These are phyloP conservation scores for Magnusiomyces paraingens DNA, from an alignment of 1,139 yeast genomes.

Conservation along the genomic window DNA sequence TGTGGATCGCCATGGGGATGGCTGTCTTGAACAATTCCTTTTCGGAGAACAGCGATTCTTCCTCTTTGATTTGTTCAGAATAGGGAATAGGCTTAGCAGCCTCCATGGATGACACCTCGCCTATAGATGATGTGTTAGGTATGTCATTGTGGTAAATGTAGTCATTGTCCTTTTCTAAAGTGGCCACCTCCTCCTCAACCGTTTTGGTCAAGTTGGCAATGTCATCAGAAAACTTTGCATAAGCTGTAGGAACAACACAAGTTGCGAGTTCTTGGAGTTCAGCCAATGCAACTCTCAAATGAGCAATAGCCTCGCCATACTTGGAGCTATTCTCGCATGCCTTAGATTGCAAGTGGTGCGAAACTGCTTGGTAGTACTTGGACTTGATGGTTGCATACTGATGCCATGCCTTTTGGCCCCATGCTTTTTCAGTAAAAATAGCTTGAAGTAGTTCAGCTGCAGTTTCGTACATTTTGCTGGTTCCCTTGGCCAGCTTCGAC, in stretches of 20 bases:
- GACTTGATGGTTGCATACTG: slow-evolving; percentile 40
- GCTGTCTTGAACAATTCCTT: slow-evolving; percentile 63
- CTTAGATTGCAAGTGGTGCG: slow-evolving; percentile 49
- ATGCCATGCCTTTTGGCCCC: slow-evolving; percentile 51
- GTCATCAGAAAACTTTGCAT: slow-evolving; percentile 20
- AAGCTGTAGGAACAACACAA: slow-evolving; percentile 22
- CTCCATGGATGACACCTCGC: slow-evolving; percentile 64
- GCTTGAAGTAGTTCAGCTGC: slow-evolving; percentile 42
- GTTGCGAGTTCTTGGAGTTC: slow-evolving; percentile 23
- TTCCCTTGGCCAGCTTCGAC: slow-evolving; percentile 62
- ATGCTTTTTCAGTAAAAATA: slow-evolving; percentile 42
- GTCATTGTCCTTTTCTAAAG: slow-evolving; percentile 76
- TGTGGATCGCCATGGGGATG: slow-evolving; percentile 82
- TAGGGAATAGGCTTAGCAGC: slow-evolving; percentile 65
- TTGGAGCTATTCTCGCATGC: slow-evolving; percentile 45
- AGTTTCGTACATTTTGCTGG: slow-evolving; percentile 50
- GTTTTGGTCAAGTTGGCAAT: slow-evolving; percentile 28
- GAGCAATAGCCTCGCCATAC: slow-evolving; percentile 74
- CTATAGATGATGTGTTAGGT: slow-evolving; percentile 51
- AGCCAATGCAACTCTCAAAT: slow-evolving; percentile 45
- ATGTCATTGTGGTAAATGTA: slow-evolving; percentile 75
- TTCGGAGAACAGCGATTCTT: slow-evolving; percentile 43
- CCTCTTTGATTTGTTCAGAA: slow-evolving; percentile 43
- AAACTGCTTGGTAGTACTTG: slow-evolving; percentile 42
- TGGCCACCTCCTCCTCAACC: slow-evolving; percentile 40